Evolutionary conservation across 768 basidiomycete genomes (phyloP).

Genomic region (Russula virescens): DNA sequence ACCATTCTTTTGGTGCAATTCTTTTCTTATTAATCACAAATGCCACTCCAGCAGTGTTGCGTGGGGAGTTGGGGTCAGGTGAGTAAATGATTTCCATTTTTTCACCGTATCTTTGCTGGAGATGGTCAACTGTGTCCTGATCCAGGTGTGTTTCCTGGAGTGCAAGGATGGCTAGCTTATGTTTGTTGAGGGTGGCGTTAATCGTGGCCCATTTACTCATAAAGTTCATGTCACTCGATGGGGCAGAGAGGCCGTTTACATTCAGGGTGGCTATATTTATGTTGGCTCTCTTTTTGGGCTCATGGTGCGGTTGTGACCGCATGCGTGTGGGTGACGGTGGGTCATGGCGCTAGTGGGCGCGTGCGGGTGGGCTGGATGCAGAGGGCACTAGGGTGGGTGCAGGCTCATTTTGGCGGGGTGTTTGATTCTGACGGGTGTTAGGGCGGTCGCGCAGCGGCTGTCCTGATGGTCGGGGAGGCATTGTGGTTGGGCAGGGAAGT

Average conservation of each 20-base stretch:
- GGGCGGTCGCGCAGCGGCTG: no score
- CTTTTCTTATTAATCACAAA: not conserved
- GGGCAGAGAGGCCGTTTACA: not conserved
- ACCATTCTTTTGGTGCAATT: not conserved
- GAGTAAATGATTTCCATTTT: not conserved
- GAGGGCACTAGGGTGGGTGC: no score
- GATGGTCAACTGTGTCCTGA: not conserved
- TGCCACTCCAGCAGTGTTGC: not conserved
- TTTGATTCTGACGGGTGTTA: no score
- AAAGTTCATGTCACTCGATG: not conserved
- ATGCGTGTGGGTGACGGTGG: no score
- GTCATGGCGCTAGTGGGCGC: no score
- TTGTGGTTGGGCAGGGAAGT: no score
- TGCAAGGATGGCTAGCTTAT: not conserved
- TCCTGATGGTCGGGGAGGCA: no score
- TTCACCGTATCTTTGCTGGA: not conserved
- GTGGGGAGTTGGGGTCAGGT: not conserved
- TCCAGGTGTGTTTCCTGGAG: slow-evolving; percentile 3
- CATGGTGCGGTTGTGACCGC: no score
- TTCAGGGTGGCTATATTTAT: not conserved
- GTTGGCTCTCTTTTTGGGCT: not conserved
- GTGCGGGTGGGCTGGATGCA: no score
- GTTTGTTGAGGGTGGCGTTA: not conserved
- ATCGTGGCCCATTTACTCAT: not conserved
- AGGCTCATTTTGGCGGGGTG: no score